Conservation (phyloP, 2,329 filamentous ascomycete genomes). For the Incumbomyces lentus region DNA sequence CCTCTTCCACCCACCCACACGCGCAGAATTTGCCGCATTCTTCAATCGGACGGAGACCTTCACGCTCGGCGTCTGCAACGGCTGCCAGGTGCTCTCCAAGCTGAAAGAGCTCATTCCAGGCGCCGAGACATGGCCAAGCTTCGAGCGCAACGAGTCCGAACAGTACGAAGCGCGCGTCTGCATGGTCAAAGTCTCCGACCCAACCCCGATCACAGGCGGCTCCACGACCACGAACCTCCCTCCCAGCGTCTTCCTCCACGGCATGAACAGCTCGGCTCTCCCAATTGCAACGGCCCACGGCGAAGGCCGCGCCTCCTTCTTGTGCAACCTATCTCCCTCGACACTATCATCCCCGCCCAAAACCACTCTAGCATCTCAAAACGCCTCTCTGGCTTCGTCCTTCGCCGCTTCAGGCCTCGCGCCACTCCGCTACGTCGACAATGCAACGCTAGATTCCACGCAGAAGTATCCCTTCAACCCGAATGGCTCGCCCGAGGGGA, state of each 20-base stretch:
- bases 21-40: slow-evolving; percentile 71
- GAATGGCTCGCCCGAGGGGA: slow-evolving; percentile 72
- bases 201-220: slow-evolving; percentile 22
- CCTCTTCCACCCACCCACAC: slow-evolving; percentile 65
- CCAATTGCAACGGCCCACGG: slow-evolving; percentile 86
- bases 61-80: slow-evolving; percentile 88
- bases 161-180: slow-evolving; percentile 83
- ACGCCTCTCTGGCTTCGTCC: slow-evolving; percentile 26
- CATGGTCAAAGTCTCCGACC: slow-evolving; percentile 71
- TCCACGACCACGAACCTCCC: slow-evolving; percentile 26
- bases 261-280: slow-evolving; percentile 71
- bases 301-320: slow-evolving; percentile 71
- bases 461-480: slow-evolving; percentile 82
- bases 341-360: slow-evolving; percentile 17
- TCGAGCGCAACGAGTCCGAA: slow-evolving; percentile 72
- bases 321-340: slow-evolving; percentile 22
- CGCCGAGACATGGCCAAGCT: slow-evolving; percentile 70
- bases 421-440: slow-evolving; percentile 76
- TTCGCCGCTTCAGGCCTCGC: slow-evolving; percentile 60
- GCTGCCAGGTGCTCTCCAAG: slow-evolving; percentile 86
- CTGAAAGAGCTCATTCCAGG: slow-evolving; percentile 78
- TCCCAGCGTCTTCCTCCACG: slow-evolving; percentile 77
- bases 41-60: slow-evolving; percentile 86
- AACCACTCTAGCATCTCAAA: slow-evolving; percentile 26
- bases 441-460: slow-evolving; percentile 58